These are phyloP conservation scores for Brettanomyces bruxellensis DNA, from an alignment of 805 yeast genomes.

Conservation along the genomic window DNA sequence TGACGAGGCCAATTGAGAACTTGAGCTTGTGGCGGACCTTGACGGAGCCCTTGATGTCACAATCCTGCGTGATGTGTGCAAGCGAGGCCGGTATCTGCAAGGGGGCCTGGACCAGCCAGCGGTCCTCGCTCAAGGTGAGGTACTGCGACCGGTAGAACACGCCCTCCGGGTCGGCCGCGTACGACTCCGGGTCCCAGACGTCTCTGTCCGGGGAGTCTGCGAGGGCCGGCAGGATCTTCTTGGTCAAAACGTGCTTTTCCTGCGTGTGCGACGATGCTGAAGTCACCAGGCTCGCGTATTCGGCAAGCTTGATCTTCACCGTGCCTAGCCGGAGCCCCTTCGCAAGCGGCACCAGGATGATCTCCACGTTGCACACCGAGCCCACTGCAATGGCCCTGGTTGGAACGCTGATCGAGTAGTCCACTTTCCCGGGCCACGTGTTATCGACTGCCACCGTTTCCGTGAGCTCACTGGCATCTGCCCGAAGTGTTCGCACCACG, in stretches of 20 bases:
- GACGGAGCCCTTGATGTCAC: conserved; percentile 56
- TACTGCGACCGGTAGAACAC: conserved; percentile 25
- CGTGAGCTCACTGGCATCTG: conserved; percentile 79
- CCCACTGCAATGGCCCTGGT: conserved; percentile 88
- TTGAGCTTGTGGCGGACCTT: conserved; percentile 86
- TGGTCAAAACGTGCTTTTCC: conserved; percentile 51
- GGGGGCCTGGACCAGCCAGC: conserved; percentile 64
- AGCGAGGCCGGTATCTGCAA: conserved; percentile 66
- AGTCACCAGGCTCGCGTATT: conserved; percentile 51
- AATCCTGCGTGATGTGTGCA: conserved; percentile 78
- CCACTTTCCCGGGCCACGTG: conserved; percentile 92
- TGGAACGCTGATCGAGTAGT: conserved; percentile 80
- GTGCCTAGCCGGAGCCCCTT: conserved; percentile 76
- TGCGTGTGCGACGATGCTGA: conserved; percentile 40
- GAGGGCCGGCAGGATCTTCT: conserved; percentile 32
- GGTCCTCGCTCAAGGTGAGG: conserved; percentile 35
- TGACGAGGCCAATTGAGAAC: conserved; percentile 66
- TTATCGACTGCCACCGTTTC: conserved; percentile 93
- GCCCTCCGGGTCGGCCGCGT: conserved; percentile 28
- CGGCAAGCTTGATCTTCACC: conserved; percentile 60
- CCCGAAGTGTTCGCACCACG: conserved; percentile 76
- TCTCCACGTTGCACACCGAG: conserved; percentile 57
- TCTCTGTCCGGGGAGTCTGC: conserved; percentile 32
- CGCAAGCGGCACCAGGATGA: conserved; percentile 66
- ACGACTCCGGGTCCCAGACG: conserved; percentile 27